Evolutionary conservation across 352 stramenopile species (phyloP).

Genomic region (Globisporangium ultimum): DNA sequence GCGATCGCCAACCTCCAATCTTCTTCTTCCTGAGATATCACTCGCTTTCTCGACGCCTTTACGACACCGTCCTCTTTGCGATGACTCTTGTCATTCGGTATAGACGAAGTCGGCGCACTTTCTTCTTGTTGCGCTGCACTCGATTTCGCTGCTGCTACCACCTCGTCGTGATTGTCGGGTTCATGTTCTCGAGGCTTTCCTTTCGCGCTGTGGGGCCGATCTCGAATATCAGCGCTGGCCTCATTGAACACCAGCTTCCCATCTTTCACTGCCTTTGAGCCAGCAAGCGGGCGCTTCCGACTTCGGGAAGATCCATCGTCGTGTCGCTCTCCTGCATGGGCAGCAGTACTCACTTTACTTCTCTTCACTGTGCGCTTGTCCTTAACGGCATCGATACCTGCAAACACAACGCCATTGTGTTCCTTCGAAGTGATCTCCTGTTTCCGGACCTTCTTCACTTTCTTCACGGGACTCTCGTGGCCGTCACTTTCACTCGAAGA

Average conservation of each 20-base stretch:
- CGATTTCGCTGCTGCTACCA: too few species aligned
- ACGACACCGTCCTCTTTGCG: background rate
- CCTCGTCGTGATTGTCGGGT: background rate
- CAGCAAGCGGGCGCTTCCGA: conserved; percentile 14
- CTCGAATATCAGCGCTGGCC: background rate
- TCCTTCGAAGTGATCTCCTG: background rate
- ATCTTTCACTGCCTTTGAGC: background rate
- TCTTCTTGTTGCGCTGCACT: too few species aligned
- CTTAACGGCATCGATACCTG: background rate
- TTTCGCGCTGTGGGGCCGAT: background rate
- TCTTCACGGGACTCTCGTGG: background rate
- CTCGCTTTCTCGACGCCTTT: background rate
- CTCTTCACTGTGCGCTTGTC: background rate
- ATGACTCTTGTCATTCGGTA: too few species aligned
- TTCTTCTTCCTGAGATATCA: background rate
- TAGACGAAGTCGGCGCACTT: too few species aligned
- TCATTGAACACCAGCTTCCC: background rate
- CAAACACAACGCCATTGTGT: background rate
- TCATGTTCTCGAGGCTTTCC: background rate
- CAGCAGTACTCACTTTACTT: background rate
- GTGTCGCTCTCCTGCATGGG: background rate
- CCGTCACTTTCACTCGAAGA: background rate
- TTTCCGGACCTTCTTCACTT: background rate
- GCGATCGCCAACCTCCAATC: background rate
- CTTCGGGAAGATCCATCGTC: background rate